These are phyloP conservation scores for Wickerhamiella azymoides DNA, from an alignment of 805 yeast species.

Conservation along the genomic window DNA sequence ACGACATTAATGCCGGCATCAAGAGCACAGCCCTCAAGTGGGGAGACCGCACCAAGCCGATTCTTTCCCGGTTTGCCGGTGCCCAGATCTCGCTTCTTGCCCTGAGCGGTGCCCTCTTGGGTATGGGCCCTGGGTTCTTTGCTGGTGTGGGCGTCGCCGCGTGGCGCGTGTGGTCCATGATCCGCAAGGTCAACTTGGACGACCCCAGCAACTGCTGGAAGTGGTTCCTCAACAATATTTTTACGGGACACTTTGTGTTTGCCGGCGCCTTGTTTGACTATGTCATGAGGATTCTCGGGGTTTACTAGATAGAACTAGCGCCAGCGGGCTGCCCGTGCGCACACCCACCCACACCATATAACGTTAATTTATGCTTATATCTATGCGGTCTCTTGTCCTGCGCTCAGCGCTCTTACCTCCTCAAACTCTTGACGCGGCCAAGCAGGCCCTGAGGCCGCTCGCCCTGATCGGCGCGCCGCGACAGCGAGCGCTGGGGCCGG, in stretches of 20 bases:
- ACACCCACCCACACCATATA: too few species aligned
- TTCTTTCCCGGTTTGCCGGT: conserved; percentile 47
- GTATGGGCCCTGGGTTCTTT: conserved; percentile 79
- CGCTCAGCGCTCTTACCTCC: neutral
- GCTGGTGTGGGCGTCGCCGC: conserved; percentile 52
- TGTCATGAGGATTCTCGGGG: conserved; percentile 12
- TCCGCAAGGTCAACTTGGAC: conserved; percentile 61
- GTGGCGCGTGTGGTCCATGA: conserved; percentile 53
- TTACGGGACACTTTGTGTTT: conserved; percentile 34
- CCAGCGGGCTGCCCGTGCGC: neutral
- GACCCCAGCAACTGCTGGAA: conserved; percentile 73
- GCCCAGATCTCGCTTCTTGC: conserved; percentile 55
- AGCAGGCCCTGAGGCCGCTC: conserved; percentile 4
- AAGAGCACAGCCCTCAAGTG: conserved; percentile 92
- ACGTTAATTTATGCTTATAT: neutral
- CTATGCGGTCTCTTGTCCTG: neutral
- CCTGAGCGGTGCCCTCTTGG: conserved; percentile 57
- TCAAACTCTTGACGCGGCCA: conserved; percentile 5
- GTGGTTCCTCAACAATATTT: conserved; percentile 61
- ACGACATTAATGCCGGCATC: conserved; percentile 81
- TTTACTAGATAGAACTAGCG: neutral
- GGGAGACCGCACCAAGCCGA: conserved; percentile 66
- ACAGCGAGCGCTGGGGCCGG: conserved; percentile 50
- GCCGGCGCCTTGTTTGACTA: conserved; percentile 28
- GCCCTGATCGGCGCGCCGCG: conserved; percentile 12